Conservation (phyloP, 1,139 yeast species). For the Komagataea norvegica region DNA sequence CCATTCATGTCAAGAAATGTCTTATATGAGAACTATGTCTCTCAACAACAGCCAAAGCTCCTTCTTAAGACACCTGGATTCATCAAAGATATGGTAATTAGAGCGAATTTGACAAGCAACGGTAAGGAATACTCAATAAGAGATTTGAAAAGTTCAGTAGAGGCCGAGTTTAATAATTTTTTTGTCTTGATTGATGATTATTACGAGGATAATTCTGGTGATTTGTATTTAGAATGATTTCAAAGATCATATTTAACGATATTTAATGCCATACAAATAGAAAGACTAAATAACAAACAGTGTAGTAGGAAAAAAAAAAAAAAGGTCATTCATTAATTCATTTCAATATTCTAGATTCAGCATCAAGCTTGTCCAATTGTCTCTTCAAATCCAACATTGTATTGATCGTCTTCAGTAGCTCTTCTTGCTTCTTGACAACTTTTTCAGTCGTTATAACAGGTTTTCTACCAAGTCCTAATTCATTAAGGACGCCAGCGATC, state of each 20-base stretch:
- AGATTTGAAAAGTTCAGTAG: conserved; percentile 5
- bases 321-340: conserved; percentile 2
- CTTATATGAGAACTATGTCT: conserved; percentile 9
- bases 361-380: conserved; percentile 81
- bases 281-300: too few relatives aligned
- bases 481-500: conserved; percentile 68
- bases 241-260: neutral
- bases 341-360: conserved; percentile 39
- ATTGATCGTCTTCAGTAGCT: conserved; percentile 64
- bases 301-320: too few relatives aligned
- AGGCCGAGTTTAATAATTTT: conserved; percentile 13
- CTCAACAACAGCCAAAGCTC: conserved; percentile 10
- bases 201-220: conserved; percentile 5
- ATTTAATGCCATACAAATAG: too few relatives aligned
- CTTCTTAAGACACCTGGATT: conserved; percentile 15
- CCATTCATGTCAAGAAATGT: conserved; percentile 14
- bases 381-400: conserved; percentile 78
- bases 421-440: conserved; percentile 77
- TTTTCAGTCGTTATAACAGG: conserved; percentile 88
- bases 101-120: conserved; percentile 15
- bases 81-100: conserved; percentile 14
- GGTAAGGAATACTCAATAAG: neutral
- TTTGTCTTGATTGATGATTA: conserved; percentile 10
- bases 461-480: conserved; percentile 67
- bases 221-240: neutral